Evolutionary conservation across 441 rosid species (phyloP).

Genomic region (Populus tomentosa): DNA sequence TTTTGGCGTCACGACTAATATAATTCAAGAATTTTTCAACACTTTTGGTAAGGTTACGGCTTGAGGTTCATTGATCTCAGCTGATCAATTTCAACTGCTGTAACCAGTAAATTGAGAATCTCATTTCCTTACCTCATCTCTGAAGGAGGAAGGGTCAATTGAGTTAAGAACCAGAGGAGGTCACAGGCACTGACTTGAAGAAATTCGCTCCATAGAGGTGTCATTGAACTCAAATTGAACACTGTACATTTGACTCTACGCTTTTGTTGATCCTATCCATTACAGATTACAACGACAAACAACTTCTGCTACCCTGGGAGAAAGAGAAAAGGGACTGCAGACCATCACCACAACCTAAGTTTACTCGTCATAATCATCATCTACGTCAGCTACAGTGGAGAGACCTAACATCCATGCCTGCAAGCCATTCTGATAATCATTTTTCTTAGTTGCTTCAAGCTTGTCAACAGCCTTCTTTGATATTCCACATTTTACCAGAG

Average conservation of each 20-base stretch:
- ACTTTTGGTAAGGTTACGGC: not conserved
- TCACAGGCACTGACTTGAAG: not conserved
- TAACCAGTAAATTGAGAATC: not conserved
- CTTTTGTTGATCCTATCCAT: not conserved
- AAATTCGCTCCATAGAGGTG: not conserved
- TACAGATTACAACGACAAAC: not conserved
- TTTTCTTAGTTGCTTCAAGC: constrained; percentile 46
- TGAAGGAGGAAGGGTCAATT: not conserved
- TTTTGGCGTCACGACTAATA: not conserved
- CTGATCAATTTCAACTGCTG: not conserved
- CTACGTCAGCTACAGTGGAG: constrained; percentile 41
- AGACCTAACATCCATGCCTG: constrained; percentile 49
- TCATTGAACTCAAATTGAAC: not conserved
- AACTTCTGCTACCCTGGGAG: not conserved
- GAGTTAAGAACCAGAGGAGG: not conserved
- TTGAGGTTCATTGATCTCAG: not conserved
- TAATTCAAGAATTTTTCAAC: not conserved
- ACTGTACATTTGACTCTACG: not conserved
- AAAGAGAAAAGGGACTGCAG: not conserved
- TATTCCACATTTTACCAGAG: constrained; percentile 62
- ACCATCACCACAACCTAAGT: not conserved
- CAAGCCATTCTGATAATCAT: constrained; percentile 42
- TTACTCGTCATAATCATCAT: constrained; percentile 18
- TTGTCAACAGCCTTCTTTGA: constrained; percentile 49
- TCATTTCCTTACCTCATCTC: no score